Conservation (phyloP, 257 asterid genomes). For the Thymus mandschuricus region DNA sequence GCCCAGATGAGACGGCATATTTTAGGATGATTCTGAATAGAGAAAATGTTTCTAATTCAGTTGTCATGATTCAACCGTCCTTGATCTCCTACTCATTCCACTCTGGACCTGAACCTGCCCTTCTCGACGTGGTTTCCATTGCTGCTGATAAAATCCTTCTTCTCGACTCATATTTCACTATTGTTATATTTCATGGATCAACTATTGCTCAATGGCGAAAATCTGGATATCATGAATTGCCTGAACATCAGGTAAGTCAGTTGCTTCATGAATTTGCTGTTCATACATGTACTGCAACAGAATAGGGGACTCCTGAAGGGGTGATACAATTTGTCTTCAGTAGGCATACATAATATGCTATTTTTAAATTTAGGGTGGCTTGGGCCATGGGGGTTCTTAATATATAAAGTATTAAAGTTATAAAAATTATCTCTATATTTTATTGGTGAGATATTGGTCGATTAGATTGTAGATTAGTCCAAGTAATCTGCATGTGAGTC, state of each 20-base stretch:
- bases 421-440: background rate
- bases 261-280: slow-evolving; percentile 29
- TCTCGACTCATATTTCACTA: slow-evolving; percentile 86
- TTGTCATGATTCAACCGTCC: slow-evolving; percentile 99
- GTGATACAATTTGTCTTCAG: slow-evolving; percentile 1
- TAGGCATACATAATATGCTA: slow-evolving; percentile 7
- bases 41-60: slow-evolving; percentile 92
- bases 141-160: slow-evolving; percentile 94
- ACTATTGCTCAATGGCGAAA: slow-evolving; percentile 97
- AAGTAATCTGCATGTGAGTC: background rate
- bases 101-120: slow-evolving; percentile 92
- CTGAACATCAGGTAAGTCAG: slow-evolving; percentile 83
- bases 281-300: slow-evolving; percentile 20
- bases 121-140: slow-evolving; percentile 92
- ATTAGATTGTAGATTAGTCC: background rate
- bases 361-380: background rate
- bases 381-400: background rate
- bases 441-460: background rate
- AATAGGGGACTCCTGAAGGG: slow-evolving; percentile 15
- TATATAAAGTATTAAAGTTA: background rate
- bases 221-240: slow-evolving; percentile 88
- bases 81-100: slow-evolving; percentile 94
- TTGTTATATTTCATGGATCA: slow-evolving; percentile 95
- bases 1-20: slow-evolving; percentile 98
- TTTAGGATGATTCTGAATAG: slow-evolving; percentile 89